Percentiles rank a stretch among this genome's conserved stretches.
These are phyloP conservation scores for Talaromyces amestolkiae DNA, from an alignment of 2,329 filamentous ascomycete genomes.

Conservation along the genomic window DNA sequence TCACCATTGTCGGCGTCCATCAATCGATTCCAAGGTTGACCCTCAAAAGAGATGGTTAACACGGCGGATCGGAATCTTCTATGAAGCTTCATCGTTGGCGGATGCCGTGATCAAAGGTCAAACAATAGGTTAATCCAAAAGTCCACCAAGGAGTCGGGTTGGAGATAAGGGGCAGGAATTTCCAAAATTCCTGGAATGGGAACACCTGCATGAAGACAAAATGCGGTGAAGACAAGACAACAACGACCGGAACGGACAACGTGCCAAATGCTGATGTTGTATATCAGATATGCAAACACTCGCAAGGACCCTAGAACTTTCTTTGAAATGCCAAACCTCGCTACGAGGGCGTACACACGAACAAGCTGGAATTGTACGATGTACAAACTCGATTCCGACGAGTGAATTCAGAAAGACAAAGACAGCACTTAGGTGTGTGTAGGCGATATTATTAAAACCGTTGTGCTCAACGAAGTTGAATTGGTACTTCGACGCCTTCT, in stretches of 20 bases:
- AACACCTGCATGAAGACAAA: slow-evolving; percentile 49
- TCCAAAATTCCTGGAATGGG: slow-evolving; percentile 44
- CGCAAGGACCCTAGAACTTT: slow-evolving; percentile 38
- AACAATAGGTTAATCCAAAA: slow-evolving; percentile 39
- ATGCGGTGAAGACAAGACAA: slow-evolving; percentile 23
- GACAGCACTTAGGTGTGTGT: slow-evolving; percentile 46
- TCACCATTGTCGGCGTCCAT: slow-evolving; percentile 55
- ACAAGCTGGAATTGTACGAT: slow-evolving; percentile 29
- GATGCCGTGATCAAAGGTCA: slow-evolving; percentile 54
- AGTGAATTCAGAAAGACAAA: slow-evolving; percentile 47
- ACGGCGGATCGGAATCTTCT: slow-evolving; percentile 59
- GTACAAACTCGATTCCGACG: slow-evolving; percentile 52
- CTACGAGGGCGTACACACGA: slow-evolving; percentile 42
- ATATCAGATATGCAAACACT: slow-evolving; percentile 29
- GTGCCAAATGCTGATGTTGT: slow-evolving; percentile 28
- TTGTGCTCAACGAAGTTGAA: slow-evolving; percentile 35
- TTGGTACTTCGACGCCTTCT: slow-evolving; percentile 28
- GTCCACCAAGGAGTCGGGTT: slow-evolving; percentile 31
- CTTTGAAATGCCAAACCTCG: slow-evolving; percentile 53
- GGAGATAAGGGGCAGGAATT: slow-evolving; percentile 39
- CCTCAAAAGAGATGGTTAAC: slow-evolving; percentile 63
- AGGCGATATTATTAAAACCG: slow-evolving; percentile 31
- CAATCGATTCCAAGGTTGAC: slow-evolving; percentile 52
- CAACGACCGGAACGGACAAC: slow-evolving; percentile 39
- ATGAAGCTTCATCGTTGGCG: slow-evolving; percentile 52